Base-by-base conservation (phyloP, 129 eudicot species). In the Lactuca sativa region DNA sequence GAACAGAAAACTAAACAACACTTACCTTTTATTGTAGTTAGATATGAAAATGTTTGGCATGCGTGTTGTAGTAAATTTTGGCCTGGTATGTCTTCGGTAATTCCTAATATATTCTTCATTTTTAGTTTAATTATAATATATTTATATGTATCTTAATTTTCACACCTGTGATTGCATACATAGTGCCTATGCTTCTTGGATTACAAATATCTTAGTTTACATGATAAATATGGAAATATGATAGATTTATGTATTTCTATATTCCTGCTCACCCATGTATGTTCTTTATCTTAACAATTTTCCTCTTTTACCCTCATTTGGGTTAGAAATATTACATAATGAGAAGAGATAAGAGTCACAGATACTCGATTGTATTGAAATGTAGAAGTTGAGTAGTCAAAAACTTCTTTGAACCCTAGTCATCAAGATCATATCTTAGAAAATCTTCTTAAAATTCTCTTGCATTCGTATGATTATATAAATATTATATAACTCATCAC, bases 271-370 rank as follows among this genome's bases (percentile, higher is more conserved):
- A 18, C 54, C 7, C 21, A 43, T 78, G 21, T 57, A 57, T 18
- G 54, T 15, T 58, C 30, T 60, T 67, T 5, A 15, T 73, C 53
- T 77, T 47, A 67, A 67, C 72, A 53, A 32, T 33, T 67, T 68
- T 55, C 36, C 32, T 17, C 33, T 38, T 31, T 67, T 52, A 13
- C n/a, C 44, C 38, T 62, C 67, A 17, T 37, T 67, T 18, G n/a
- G 66, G 63, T 61, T 90, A 87, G 97, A 78, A 85, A 64, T 91
- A 85, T 73, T 91, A 91, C 60, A 79, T 91, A 88, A 77, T 88
- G 57, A 95, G 97, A 83, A 83, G 95, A 70, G 89, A 91, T 70
- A 80, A 82, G 72, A 80, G 84, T 74, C 78, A 83, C 70, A 81
- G 77, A 70, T 75, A 70, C 63, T 90, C 95, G 97, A 87, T 88